Evolutionary conservation across 1,284 basidiomycete species (phyloP), one percentile per base, ranked within the genome.

Genomic region (Mycena citricolor): DNA sequence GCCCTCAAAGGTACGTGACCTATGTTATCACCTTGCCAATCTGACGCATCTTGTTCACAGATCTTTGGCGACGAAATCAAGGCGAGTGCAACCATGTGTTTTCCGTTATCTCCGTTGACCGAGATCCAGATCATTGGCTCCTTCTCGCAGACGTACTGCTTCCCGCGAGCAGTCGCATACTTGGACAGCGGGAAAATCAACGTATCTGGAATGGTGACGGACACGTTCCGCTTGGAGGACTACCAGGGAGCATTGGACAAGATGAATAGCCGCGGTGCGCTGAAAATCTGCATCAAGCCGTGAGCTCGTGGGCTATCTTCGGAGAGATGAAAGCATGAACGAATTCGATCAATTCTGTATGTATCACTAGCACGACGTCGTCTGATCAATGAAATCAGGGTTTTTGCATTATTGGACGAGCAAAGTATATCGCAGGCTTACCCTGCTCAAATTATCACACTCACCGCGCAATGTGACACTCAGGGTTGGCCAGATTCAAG

Each of bases 141-240:
- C 2, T 91, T 91, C 68, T 83, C 87, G 8, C 90, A 92, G 61
- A 84, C 81, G 7, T 80, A 79, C 67, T 92, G 89, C 68, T 92
- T 94, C 77, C 87, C 90, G 43, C 83, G 90, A 34, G 88, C 90
- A 6, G 80, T 94, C 36, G 83, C 82, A n/a, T 90, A 92, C 62
- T 78, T 93, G 44, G 90, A 93, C 59, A 82, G 79, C 56, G 86
- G 88, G 23, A 91, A 89, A 68, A 73, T 94, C 60, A 81, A 74
- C 42, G 81, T 87, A 33, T 84, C 87, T 64, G 90, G 89, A 33
- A 89, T 93, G 85, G 90, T 83, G 45, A 87, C 89, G 23, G 80
- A 92, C 59, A 65, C 81, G 28, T 92, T 81, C 69, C 76, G 79
- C 54, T 67, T 94, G 52, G 78, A 81, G 47, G 83, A 93, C 42